phyloP scores from a whole-genome alignment of 192 early-diverging fungal genomes.

The Entomortierella beljakovae region DNA sequence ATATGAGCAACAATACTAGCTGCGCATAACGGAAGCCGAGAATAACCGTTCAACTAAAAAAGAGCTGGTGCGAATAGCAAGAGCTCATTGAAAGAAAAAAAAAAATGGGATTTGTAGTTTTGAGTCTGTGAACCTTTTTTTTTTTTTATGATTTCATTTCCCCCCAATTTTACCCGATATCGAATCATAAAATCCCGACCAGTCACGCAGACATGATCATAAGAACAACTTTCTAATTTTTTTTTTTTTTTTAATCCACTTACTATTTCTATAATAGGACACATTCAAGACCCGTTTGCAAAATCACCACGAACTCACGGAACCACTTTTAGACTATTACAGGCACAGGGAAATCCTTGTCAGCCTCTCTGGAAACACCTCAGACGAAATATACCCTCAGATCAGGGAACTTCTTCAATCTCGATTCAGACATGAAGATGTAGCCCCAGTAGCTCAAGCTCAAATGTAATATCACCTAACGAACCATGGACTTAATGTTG shows the following conservation, averaged over 20 bases:
- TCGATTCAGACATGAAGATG: conserved; percentile 42
- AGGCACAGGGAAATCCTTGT: conserved; percentile 68
- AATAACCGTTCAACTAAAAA: too few species aligned
- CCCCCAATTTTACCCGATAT: conserved; percentile 14
- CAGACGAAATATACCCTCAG: conserved; percentile 93
- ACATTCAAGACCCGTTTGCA: conserved; percentile 81
- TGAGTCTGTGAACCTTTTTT: too few species aligned
- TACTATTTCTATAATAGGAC: too few species aligned
- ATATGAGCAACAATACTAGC: not conserved
- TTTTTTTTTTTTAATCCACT: not conserved
- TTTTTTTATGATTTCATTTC: not conserved
- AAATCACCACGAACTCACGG: conserved; percentile 81
- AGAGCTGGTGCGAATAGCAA: too few species aligned
- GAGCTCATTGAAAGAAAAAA: not conserved
- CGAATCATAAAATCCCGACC: not conserved
- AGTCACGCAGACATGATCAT: not conserved
- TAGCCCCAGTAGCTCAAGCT: conserved; percentile 14
- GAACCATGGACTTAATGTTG: not conserved
- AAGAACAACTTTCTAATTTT: not conserved
- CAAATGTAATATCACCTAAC: not conserved
- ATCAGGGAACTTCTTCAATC: conserved; percentile 59
- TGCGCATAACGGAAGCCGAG: too few species aligned
- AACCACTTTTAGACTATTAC: conserved; percentile 92
- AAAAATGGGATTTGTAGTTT: too few species aligned
- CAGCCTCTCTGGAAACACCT: conserved; percentile 82